phyloP scores from a whole-genome alignment of 139 green algal species.

The Mesotaenium endlicherianum region DNA sequence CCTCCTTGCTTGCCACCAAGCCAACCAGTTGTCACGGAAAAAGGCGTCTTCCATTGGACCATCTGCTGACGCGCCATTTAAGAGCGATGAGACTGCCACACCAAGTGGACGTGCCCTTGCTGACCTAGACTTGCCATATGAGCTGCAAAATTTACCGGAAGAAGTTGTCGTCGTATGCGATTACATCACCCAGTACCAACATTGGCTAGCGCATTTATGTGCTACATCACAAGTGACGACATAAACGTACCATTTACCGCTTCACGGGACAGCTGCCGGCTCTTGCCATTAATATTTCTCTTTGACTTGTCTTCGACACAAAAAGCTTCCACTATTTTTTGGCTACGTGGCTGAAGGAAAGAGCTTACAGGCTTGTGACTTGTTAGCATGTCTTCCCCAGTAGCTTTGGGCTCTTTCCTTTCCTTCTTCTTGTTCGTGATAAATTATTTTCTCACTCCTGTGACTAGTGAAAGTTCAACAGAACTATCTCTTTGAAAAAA shows the following conservation, averaged over 20 bases:
- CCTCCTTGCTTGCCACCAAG: constrained; percentile 36
- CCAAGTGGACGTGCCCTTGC: not conserved
- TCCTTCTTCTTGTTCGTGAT: no score
- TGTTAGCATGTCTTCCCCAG: no score
- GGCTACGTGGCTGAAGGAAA: no score
- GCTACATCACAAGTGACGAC: not conserved
- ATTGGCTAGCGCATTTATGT: constrained; percentile 3
- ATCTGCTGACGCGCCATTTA: not conserved
- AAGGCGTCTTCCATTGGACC: not conserved
- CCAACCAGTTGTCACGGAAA: not conserved
- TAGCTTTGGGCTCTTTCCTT: no score
- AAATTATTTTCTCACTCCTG: no score
- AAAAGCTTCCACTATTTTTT: no score
- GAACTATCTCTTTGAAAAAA: no score
- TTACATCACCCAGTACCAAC: constrained; percentile 4
- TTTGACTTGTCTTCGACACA: no score
- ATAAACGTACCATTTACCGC: not conserved
- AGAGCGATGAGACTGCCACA: not conserved
- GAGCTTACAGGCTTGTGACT: no score
- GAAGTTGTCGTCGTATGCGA: not conserved
- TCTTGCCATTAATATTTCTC: no score
- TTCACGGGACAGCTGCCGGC: no score
- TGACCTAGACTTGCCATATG: not conserved
- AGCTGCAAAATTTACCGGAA: not conserved
- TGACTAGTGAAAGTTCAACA: no score